phyloP scores from a whole-genome alignment of 148 eudicot genomes.

The Silene latifolia region DNA sequence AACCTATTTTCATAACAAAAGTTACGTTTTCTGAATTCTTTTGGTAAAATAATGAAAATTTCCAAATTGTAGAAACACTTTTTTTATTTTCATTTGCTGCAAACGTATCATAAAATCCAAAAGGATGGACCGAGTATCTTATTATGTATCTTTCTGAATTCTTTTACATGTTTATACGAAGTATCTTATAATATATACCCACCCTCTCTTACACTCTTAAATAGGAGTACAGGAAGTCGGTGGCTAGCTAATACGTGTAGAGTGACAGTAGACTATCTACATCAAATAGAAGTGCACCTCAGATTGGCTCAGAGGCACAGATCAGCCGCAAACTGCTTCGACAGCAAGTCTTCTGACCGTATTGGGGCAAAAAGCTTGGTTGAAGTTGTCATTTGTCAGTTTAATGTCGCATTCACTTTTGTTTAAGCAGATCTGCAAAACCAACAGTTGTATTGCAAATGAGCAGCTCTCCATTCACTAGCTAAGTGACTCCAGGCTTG shows the following conservation, averaged over 20 bases:
- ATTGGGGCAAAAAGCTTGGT: slow-evolving; percentile 39
- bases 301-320: slow-evolving; percentile 11
- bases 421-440: slow-evolving; percentile 61
- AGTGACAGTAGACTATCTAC: background rate
- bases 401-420: slow-evolving; percentile 43
- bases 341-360: slow-evolving; percentile 54
- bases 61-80: too few relatives aligned
- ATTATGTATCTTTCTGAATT: too few relatives aligned
- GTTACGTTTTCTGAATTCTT: too few relatives aligned
- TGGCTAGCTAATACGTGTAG: background rate
- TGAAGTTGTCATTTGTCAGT: slow-evolving; percentile 43
- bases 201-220: too few relatives aligned
- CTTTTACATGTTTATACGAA: too few relatives aligned
- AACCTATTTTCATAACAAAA: too few relatives aligned
- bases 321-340: slow-evolving; percentile 50
- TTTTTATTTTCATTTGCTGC: too few relatives aligned
- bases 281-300: slow-evolving; percentile 18
- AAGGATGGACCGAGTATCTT: too few relatives aligned
- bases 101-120: too few relatives aligned
- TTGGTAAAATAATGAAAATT: too few relatives aligned
- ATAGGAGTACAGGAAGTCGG: too few relatives aligned
- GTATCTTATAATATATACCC: too few relatives aligned
- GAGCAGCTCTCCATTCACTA: background rate
- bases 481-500: background rate
- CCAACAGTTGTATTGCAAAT: background rate